These are phyloP conservation scores for Globisporangium cederbergense DNA, from an alignment of 352 stramenopile genomes.

Conservation along the genomic window DNA sequence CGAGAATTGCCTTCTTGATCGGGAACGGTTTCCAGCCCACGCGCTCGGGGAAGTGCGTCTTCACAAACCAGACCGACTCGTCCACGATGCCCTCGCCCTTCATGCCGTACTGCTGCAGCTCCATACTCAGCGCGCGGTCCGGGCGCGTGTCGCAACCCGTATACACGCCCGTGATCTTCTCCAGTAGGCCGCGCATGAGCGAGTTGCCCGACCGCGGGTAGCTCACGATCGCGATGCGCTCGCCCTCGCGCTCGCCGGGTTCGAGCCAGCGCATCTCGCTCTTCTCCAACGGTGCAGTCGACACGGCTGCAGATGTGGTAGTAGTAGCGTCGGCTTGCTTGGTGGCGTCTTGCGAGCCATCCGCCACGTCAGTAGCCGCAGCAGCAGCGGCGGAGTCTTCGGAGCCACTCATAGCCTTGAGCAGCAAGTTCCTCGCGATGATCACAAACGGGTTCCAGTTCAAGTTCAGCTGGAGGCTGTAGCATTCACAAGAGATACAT, in stretches of 20 bases:
- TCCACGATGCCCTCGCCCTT: conserved; percentile 93
- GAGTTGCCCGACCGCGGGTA: conserved; percentile 98
- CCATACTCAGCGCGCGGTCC: conserved; percentile 90
- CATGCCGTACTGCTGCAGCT: conserved; percentile 87
- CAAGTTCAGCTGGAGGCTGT: conserved; percentile 55
- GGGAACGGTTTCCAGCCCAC: conserved; percentile 86
- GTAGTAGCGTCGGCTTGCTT: neutral
- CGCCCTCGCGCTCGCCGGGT: conserved; percentile 53
- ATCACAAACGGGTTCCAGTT: conserved; percentile 69
- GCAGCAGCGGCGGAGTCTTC: conserved; percentile 5
- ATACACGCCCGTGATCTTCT: conserved; percentile 93
- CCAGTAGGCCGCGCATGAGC: conserved; percentile 93
- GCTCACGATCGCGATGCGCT: conserved; percentile 90
- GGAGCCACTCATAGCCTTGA: conserved; percentile 20
- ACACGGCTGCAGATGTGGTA: neutral
- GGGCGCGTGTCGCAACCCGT: conserved; percentile 97
- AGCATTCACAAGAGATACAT: neutral
- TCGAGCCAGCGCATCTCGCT: conserved; percentile 61
- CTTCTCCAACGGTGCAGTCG: neutral
- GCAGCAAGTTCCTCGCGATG: conserved; percentile 34
- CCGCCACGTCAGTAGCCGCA: neutral
- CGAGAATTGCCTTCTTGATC: conserved; percentile 79
- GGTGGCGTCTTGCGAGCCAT: conserved; percentile 2
- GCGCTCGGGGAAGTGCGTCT: conserved; percentile 98
- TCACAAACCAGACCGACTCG: conserved; percentile 95